Evolutionary conservation across 768 basidiomycete genomes (phyloP), one percentile per base, ranked within the genome.

Genomic region (Leccinum olivaceopallidum): DNA sequence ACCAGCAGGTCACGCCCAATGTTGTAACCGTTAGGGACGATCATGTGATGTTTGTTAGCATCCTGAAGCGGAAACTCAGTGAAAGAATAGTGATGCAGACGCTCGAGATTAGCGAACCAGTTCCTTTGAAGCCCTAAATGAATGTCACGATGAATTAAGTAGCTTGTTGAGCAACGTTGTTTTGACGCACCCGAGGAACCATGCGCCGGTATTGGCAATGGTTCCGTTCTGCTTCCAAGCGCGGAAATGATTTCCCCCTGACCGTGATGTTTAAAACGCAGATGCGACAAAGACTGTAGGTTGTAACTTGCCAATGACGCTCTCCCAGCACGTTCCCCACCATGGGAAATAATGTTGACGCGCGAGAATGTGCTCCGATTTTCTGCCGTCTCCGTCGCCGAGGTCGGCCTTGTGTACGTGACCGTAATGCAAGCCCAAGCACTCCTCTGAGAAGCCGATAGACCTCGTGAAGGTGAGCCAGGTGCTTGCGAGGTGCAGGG

Each of bases 151-250:
- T 63, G 20, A 63, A 44, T 60, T 30, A 57, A 34, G 34, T 36
- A 36, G 34, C 20, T 20, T 26, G 32, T 2, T 32, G 48, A 50
- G 57, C 12, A 24, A 22, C 12, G 2, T 6, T 48, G 3, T 14
- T 48, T 63, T 8, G 42, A 78, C 84, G 47, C 69, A 89, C 90
- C 84, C 92, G 10, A 95, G 77, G 68, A 94, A 94, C 92, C 92
- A 94, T 8, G 92, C 92, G 1, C 88, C 85, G 53, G 83, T 88
- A 66, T 87, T 77, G 0, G 83, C 90, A 18, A 77, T 68, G 0
- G 88, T 86, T 4, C 91, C 92, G 65, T 93, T 92, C 79, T 95
- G 92, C 68, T 85, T 86, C 92, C 92, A 95, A 8, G 91, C 91
- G 53, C 92, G 83, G 68, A 91, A 95, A 69, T 95, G 94, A 59